A percentile compares a stretch with the other conserved stretches of the same genome.
These are phyloP conservation scores for Pontederia paniculata DNA, from an alignment of 176 grass and related monocot species.

Conservation along the genomic window DNA sequence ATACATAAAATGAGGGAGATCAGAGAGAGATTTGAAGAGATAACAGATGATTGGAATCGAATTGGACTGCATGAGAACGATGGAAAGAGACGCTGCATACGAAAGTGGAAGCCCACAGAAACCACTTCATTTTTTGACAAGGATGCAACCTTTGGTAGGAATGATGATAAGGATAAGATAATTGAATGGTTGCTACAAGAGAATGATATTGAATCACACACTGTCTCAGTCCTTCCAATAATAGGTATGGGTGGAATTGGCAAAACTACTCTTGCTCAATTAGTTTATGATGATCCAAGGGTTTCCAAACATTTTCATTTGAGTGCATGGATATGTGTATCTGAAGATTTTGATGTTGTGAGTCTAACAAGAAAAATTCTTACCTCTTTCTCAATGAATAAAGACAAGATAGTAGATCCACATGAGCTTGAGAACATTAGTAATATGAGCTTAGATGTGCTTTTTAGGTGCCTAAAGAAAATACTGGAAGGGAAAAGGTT, in stretches of 20 bases:
- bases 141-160: constrained; percentile 2
- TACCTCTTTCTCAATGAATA: too few species aligned
- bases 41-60: neutral
- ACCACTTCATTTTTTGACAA: constrained; percentile 1
- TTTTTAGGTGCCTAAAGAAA: constrained; percentile 17
- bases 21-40: constrained; percentile 9
- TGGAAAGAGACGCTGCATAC: neutral
- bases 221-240: too few species aligned
- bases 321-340: constrained; percentile 22
- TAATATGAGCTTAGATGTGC: neutral
- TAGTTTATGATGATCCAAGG: constrained; percentile 24
- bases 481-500: constrained; percentile 15
- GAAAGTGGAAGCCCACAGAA: neutral
- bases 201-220: neutral
- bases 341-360: too few species aligned
- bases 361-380: too few species aligned
- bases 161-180: constrained; percentile 2
- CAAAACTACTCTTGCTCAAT: constrained; percentile 21
- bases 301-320: constrained; percentile 11
- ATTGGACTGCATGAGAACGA: constrained; percentile 4
- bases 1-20: constrained; percentile 5
- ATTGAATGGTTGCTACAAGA: constrained; percentile 17
- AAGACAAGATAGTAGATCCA: too few species aligned
- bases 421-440: neutral
- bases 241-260: neutral